These are phyloP conservation scores for Colletotrichum orchidophilum DNA, from an alignment of 2,329 filamentous ascomycete genomes.

Conservation along the genomic window DNA sequence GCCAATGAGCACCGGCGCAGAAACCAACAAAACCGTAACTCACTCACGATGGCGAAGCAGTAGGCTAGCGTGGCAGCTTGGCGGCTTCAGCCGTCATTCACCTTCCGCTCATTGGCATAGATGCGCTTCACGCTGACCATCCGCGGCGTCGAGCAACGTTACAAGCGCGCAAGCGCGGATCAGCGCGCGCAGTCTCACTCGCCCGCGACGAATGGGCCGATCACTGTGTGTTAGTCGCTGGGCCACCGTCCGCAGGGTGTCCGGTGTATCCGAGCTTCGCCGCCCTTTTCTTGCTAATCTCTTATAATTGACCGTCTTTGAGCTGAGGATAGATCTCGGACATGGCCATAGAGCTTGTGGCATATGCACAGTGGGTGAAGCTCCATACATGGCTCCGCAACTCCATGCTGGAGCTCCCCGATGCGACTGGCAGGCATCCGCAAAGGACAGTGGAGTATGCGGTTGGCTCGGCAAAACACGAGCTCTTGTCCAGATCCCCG, in stretches of 20 bases:
- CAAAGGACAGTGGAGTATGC: constrained; percentile 16
- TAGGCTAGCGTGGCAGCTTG: background rate
- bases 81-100: background rate
- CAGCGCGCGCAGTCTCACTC: background rate
- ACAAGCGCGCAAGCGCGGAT: constrained; percentile 32
- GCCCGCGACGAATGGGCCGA: background rate
- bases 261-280: background rate
- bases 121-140: constrained; percentile 9
- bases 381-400: background rate
- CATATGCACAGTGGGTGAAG: background rate
- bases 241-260: background rate
- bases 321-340: background rate
- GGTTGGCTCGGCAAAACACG: constrained; percentile 30
- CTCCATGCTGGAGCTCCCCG: constrained; percentile 5
- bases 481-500: constrained; percentile 23
- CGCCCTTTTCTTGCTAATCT: background rate
- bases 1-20: constrained; percentile 3
- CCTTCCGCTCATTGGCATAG: background rate
- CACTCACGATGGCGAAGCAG: background rate
- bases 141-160: constrained; percentile 23
- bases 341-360: background rate
- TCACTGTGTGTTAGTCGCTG: background rate
- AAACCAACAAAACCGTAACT: background rate
- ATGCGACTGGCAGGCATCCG: background rate
- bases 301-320: background rate